Conservation (phyloP, 805 yeast species). For the Ogataea dorogensis region DNA sequence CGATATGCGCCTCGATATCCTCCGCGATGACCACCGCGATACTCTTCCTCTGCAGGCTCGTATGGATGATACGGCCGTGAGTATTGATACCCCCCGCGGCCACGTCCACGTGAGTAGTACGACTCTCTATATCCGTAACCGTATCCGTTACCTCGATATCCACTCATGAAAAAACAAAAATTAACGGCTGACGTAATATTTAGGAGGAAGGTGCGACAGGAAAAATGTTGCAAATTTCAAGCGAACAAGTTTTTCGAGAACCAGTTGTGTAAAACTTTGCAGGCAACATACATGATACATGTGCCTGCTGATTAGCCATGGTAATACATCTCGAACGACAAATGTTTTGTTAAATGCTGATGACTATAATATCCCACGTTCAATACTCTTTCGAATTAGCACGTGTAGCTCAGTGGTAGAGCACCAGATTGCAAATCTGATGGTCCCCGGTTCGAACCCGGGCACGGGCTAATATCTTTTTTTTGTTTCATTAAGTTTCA, state of each 20-base stretch:
- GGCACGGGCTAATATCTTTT: conserved; percentile 62
- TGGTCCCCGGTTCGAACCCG: conserved; percentile 98
- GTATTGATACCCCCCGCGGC: conserved; percentile 12
- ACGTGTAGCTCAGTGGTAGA: conserved; percentile 93
- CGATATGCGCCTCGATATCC: conserved; percentile 13
- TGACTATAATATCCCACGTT: neutral
- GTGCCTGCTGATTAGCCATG: no score
- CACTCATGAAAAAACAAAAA: conserved; percentile 5
- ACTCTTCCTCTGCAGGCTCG: conserved; percentile 2
- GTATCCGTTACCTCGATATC: conserved; percentile 10
- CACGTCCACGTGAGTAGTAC: conserved; percentile 13
- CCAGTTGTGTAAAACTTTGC: no score
- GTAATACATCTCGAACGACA: neutral
- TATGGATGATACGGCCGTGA: conserved; percentile 12
- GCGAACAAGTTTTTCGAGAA: no score
- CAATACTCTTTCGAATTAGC: conserved; percentile 12
- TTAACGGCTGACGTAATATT: neutral
- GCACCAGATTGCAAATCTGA: conserved; percentile 99
- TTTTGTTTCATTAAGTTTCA: conserved; percentile 3
- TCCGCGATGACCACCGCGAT: conserved; percentile 1
- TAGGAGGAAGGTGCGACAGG: conserved; percentile 1
- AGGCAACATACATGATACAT: no score
- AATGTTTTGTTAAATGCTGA: neutral
- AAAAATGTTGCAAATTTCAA: neutral
- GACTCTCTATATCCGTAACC: conserved; percentile 10